Conservation (phyloP, 169 alveolate genomes). For the Eimeria maxima region DNA sequence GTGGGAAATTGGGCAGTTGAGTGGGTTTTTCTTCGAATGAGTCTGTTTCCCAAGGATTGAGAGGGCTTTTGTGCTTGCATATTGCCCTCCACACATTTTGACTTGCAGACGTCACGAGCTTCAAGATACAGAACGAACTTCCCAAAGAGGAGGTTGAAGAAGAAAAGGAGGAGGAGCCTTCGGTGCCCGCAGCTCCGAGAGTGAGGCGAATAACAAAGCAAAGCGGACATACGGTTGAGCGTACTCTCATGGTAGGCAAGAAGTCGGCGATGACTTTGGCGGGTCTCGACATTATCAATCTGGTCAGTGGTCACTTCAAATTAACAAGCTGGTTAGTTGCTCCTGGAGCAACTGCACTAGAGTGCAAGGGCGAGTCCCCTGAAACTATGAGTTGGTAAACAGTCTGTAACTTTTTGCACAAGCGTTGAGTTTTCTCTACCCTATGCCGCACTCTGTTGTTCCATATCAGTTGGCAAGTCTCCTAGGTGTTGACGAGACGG, state of each 20-base stretch:
- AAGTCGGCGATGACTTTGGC: constrained; percentile 40
- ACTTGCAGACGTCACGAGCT: constrained; percentile 46
- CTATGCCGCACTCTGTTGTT: neutral
- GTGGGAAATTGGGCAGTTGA: neutral
- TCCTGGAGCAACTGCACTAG: neutral
- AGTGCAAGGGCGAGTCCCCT: neutral
- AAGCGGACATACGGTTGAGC: constrained; percentile 11
- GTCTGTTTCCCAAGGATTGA: neutral
- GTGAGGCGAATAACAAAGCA: constrained; percentile 25
- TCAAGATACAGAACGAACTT: constrained; percentile 33
- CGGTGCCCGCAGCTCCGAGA: constrained; percentile 30
- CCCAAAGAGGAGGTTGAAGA: neutral
- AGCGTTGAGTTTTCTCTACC: neutral
- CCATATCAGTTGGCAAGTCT: constrained; percentile 48
- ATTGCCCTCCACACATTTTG: neutral
- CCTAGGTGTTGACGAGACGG: constrained; percentile 55
- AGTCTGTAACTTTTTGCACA: neutral
- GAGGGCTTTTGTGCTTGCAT: too few relatives aligned
- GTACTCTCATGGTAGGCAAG: constrained; percentile 26
- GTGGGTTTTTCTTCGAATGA: too few relatives aligned
- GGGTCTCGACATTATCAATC: constrained; percentile 55
- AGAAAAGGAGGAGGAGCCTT: neutral
- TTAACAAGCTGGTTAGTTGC: neutral
- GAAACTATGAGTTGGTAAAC: neutral
- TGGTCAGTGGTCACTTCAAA: neutral